Conservation (phyloP, 108 stramenopile species). For the Cyclotella baltica region DNA sequence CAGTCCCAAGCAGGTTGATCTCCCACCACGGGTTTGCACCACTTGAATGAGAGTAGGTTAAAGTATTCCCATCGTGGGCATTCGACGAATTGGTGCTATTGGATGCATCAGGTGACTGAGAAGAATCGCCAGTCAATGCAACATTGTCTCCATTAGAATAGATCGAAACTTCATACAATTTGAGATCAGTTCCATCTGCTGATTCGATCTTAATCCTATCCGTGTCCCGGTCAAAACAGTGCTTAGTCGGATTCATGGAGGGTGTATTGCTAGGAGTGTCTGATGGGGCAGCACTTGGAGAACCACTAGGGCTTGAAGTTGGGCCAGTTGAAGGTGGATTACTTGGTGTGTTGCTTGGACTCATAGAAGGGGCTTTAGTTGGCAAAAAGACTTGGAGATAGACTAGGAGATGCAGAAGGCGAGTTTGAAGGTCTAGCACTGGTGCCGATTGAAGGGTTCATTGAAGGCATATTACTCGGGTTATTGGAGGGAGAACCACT, state of each 20-base stretch:
- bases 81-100: background rate
- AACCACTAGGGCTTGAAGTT: too few species aligned
- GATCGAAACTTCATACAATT: background rate
- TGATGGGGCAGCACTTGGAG: too few species aligned
- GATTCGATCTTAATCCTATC: background rate
- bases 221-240: background rate
- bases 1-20: background rate
- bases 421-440: too few species aligned
- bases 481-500: too few species aligned
- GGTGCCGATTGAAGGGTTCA: too few species aligned
- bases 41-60: background rate
- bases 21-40: background rate
- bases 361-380: too few species aligned
- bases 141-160: background rate
- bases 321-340: conserved; percentile 1
- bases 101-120: background rate
- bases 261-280: background rate
- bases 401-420: too few species aligned
- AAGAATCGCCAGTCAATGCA: background rate
- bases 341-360: background rate
- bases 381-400: too few species aligned
- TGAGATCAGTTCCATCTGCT: background rate
- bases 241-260: background rate
- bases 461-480: too few species aligned
- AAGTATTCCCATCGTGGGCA: background rate